Conservation (phyloP, 2,329 filamentous ascomycete genomes). For the Trichoderma afroharzianum region DNA sequence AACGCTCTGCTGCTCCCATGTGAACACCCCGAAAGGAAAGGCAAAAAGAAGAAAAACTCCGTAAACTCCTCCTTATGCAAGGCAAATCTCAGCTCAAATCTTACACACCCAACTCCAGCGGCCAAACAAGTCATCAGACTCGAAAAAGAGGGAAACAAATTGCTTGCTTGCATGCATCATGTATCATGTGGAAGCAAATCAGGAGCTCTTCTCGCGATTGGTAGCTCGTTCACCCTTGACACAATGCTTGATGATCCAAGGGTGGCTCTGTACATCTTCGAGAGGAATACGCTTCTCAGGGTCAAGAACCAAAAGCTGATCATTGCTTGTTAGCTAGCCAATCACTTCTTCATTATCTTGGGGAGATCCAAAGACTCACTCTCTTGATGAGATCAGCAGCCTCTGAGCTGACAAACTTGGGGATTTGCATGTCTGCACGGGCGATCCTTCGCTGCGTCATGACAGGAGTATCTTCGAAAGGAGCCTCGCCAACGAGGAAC, state of each 20-base stretch:
- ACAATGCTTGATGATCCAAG: conserved; percentile 97
- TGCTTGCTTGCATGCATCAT: conserved; percentile 1
- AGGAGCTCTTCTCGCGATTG: conserved; percentile 45
- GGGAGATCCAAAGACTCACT: conserved; percentile 50
- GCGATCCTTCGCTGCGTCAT: conserved; percentile 93
- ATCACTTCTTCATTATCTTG: neutral
- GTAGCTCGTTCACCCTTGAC: conserved; percentile 56
- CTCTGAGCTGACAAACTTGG: conserved; percentile 84
- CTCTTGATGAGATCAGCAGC: conserved; percentile 89
- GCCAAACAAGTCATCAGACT: conserved; percentile 2
- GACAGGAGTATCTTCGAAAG: conserved; percentile 90
- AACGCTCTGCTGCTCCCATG: neutral
- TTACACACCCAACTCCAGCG: conserved; percentile 5
- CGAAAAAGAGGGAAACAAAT: conserved; percentile 14
- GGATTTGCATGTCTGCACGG: conserved; percentile 86
- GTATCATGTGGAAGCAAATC: conserved; percentile 21
- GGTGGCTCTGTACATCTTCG: conserved; percentile 82
- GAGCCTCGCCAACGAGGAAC: conserved; percentile 91
- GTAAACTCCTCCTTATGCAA: conserved; percentile 26
- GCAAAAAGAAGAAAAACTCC: conserved; percentile 7
- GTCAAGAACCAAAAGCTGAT: conserved; percentile 82
- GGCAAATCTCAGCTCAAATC: conserved; percentile 14
- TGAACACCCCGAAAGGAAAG: neutral
- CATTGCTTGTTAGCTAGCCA: conserved; percentile 23
- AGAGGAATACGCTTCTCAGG: conserved; percentile 90